phyloP scores from a whole-genome alignment of 2,329 filamentous ascomycete genomes.

The Akanthomyces lecanii region DNA sequence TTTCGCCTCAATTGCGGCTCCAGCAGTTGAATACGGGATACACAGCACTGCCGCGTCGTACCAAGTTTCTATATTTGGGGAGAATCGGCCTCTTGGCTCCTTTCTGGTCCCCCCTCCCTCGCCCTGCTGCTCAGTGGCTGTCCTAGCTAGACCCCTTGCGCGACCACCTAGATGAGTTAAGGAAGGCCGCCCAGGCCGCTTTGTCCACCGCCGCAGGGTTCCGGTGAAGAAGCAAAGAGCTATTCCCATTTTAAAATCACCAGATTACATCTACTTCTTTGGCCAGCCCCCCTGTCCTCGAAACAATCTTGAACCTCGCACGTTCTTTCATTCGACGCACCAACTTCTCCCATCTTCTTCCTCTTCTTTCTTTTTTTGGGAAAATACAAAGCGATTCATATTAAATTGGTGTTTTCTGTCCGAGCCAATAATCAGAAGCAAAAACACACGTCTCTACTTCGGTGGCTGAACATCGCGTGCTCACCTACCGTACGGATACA shows the following conservation, averaged over 20 bases:
- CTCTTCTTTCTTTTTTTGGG: neutral
- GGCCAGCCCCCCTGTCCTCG: neutral
- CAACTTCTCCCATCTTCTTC: neutral
- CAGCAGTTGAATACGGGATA: conserved; percentile 5
- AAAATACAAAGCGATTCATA: neutral
- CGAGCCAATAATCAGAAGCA: neutral
- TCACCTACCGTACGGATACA: neutral
- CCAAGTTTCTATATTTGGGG: neutral
- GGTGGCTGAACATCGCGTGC: conserved; percentile 11
- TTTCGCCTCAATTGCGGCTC: conserved; percentile 8
- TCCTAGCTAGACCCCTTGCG: neutral
- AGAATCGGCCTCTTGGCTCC: neutral
- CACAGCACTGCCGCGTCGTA: neutral
- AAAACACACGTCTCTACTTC: neutral
- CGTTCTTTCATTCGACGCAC: neutral
- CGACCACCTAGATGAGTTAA: neutral
- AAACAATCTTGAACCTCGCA: neutral
- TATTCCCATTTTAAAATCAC: neutral
- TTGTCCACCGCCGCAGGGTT: neutral
- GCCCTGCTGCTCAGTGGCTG: neutral
- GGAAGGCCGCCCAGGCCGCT: neutral
- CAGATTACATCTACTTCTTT: neutral
- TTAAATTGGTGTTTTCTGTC: neutral
- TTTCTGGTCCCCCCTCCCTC: neutral
- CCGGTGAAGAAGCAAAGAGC: neutral